These are phyloP conservation scores for Gryganskiella cystojenkinii DNA, from an alignment of 192 early-diverging fungal species.

Conservation along the genomic window DNA sequence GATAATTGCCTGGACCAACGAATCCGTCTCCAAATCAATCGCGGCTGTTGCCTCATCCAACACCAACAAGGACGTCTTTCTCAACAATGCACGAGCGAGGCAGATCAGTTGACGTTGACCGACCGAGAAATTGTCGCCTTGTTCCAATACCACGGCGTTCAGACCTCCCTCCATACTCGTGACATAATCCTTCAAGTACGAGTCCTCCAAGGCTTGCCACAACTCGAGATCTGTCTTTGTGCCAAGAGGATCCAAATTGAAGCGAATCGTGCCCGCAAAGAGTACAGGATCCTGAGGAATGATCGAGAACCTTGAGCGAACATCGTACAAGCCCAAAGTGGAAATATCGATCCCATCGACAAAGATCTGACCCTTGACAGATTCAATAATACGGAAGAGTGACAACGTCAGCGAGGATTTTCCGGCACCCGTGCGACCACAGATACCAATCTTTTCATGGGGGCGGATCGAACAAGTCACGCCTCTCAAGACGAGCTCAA, in stretches of 20 bases:
- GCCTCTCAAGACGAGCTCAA: constrained; percentile 82
- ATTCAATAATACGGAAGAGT: constrained; percentile 64
- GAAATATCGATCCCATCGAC: constrained; percentile 56
- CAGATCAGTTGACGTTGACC: constrained; percentile 82
- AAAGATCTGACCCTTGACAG: constrained; percentile 64
- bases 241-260: constrained; percentile 68
- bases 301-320: constrained; percentile 73
- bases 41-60: constrained; percentile 61
- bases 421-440: constrained; percentile 62
- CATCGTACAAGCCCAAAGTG: constrained; percentile 67
- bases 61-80: constrained; percentile 59
- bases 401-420: constrained; percentile 63
- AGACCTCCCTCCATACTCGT: constrained; percentile 71
- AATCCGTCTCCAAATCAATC: constrained; percentile 90
- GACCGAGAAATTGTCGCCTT: constrained; percentile 87
- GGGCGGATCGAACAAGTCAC: constrained; percentile 62
- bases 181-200: constrained; percentile 76
- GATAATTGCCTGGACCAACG: constrained; percentile 89
- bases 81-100: constrained; percentile 77
- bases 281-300: constrained; percentile 86
- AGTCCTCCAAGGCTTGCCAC: constrained; percentile 76
- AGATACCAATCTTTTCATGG: constrained; percentile 84
- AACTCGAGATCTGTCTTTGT: constrained; percentile 62
- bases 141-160: constrained; percentile 77
- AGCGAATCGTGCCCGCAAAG: constrained; percentile 69